Base-by-base conservation (phyloP, 2,329 filamentous ascomycete species). In the Trichoderma hamatum region DNA sequence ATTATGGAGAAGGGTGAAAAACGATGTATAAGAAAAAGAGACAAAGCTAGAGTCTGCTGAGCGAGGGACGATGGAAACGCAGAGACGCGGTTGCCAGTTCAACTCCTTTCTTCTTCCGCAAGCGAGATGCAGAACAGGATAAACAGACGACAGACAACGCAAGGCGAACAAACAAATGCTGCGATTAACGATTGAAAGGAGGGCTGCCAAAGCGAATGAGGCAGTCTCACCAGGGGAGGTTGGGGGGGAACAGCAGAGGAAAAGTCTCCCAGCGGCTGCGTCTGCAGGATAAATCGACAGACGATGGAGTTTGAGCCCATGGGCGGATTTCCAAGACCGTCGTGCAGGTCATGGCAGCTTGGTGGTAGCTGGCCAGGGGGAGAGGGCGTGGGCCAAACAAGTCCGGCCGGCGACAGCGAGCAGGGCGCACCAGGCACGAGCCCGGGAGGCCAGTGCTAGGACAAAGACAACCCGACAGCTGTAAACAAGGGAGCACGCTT, bases 181-280 rank as follows among this genome's bases (percentile, higher is more conserved):
- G n/a, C 69, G 71, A 72, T 74, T 73, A 83, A 79, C 77, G 81
- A 83, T 74, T 70, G 78, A 74, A 74, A 71, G 69, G 76, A 81
- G 80, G 52, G 76, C 81, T 82, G 83, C 84, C 84, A 84, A 81
- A 89, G 83, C 86, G 87, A 89, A 82, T 86, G 87, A 88, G 82
- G 82, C 80, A 80, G 81, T 71, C 72, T 70, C 67, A 71, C 60
- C 66, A 72, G 70, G 72, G 72, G 61, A 28, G 24, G 36, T 59
- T 43, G 54, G 21, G 49, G 46, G 55, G 39, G 60, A 69, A 55
- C 43, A 49, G 39, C 46, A 62, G 32, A 66, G 61, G 32, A 54
- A 60, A 60, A 60, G 68, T 65, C 39, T 69, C 68, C 54, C 61
- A 61, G 54, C 52, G 32, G 49, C 30, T 55, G 21, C 43, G 55